Evolutionary conservation across 2,329 filamentous ascomycete species (phyloP), one percentile per base, ranked within the genome.

Genomic region (Chalaropsis thielavioides): DNA sequence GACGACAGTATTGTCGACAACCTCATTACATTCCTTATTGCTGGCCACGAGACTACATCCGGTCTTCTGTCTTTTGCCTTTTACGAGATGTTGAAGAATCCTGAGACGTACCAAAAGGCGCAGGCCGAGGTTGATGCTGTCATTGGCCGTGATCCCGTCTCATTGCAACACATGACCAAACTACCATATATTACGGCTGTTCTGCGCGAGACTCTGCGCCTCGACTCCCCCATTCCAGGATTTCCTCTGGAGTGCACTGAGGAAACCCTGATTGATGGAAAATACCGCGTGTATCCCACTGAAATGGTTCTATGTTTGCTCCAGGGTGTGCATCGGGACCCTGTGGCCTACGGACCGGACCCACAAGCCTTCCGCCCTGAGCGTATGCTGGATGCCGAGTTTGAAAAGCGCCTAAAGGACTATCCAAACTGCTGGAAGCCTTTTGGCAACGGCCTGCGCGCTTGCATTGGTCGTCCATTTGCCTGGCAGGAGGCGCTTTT

Each of bases 401-500:
- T 90, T 70, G 77, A 83, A 17, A 78, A 77, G 2, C 72, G 85
- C 24, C 81, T 83, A 67, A 81, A 82, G 31, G 77, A 88, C 5
- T 85, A 83, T 38, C 79, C 79, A 15, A 83, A 82, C 64, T 79
- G 80, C 40, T 87, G 83, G 84, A 88, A 88, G 74, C 86, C 88
- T 2, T 92, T 91, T 69, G 89, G 88, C 1, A 87, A 88, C 66
- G 88, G 88, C 1, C 78, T 81, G 68, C 77, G 88, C 63, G 85
- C 77, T 0, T 92, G 88, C 69, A 90, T 91, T 67, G 88, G 88
- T 3, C 77, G 87, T 0, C 79, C 83, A 0, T 91, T 91, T 71
- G 87, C 88, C 0, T 88, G 85, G 84, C 88, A 92, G 71, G 88
- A 92, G 73, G 79, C 81, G 1, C 71, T 87, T 4, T 74, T 89